These are phyloP conservation scores for sweet orange (Citrus sinensis) DNA, from an alignment of 345 rosid genomes.

Conservation along the genomic window DVS_A1.0 CM039162.1:28626001-28626500, in stretches of 20 bases:
- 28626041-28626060: constrained; percentile 32
- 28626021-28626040: not conserved
- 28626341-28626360: constrained; percentile 66
- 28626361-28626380: constrained; percentile 86
- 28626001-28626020: constrained; percentile 2
- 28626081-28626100: constrained; percentile 80
- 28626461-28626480: constrained; percentile 85
- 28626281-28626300: not conserved
- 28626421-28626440: constrained; percentile 58
- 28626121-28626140: constrained; percentile 92
- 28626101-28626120: constrained; percentile 61
- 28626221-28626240: not conserved
- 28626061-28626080: constrained; percentile 89
- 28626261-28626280: not conserved
- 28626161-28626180: constrained; percentile 78
- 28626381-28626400: constrained; percentile 35
- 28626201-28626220: constrained; percentile 63
- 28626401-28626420: constrained; percentile 33
- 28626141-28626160: constrained; percentile 75
- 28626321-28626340: constrained; percentile 56
- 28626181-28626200: constrained; percentile 79
- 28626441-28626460: constrained; percentile 69
- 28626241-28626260: not conserved
- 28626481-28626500: constrained; percentile 61
- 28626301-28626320: not conserved